phyloP scores from a whole-genome alignment of 2,329 filamentous ascomycete genomes.

The Monilinia fructigena region DNA sequence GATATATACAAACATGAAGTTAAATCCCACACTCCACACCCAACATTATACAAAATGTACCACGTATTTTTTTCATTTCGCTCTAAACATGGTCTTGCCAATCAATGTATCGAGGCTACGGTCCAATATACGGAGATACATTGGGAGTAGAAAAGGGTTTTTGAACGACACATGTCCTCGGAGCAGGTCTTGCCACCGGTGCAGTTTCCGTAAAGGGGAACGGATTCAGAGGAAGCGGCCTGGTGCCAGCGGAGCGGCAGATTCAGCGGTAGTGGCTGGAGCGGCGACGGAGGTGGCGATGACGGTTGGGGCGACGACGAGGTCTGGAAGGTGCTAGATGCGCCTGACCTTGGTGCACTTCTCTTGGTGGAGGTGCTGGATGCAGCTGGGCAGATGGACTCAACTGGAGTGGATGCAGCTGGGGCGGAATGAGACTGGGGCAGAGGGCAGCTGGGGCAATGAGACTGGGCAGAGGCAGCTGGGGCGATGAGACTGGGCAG shows the following conservation, averaged over 20 bases:
- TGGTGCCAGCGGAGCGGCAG: too few species aligned
- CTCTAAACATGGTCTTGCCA: not conserved
- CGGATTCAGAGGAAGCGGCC: conserved; percentile 3
- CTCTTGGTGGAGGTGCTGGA: not conserved
- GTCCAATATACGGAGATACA: not conserved
- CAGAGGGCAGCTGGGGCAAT: not conserved
- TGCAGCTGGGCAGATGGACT: not conserved
- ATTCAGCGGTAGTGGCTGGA: not conserved
- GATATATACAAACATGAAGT: conserved; percentile 7
- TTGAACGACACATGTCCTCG: conserved; percentile 2
- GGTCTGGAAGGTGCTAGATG: not conserved
- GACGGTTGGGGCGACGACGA: not conserved
- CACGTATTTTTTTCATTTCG: not conserved
- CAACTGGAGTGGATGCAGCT: not conserved
- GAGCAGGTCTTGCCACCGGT: conserved; percentile 10
- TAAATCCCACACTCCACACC: not conserved
- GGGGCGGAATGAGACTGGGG: not conserved
- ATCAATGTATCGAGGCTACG: not conserved
- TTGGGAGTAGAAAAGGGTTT: not conserved
- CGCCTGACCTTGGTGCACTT: conserved; percentile 2
- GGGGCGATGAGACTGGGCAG: not conserved
- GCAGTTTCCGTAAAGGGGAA: conserved; percentile 9
- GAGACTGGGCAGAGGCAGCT: not conserved
- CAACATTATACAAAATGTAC: not conserved
- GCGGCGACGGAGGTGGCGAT: not conserved